Base-by-base conservation (phyloP, 73 alveolate species). In the Effrenium voratum region DNA sequence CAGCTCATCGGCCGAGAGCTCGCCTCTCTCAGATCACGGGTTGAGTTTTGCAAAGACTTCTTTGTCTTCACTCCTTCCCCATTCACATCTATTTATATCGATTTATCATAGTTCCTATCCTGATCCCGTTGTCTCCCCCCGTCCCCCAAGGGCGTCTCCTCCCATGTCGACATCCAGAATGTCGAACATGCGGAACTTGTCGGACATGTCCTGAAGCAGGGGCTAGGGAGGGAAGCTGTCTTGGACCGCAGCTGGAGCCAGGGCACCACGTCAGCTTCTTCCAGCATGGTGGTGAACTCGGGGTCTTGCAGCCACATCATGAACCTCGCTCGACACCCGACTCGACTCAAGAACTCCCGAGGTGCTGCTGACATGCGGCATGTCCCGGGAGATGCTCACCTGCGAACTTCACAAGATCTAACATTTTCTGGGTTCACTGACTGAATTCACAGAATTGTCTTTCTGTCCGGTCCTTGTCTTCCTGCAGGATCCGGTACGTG, bases 101-200 rank as follows among this genome's bases (percentile, higher is more conserved):
- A n/a, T n/a, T n/a, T n/a, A n/a, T n/a, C n/a, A n/a, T n/a, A n/a
- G n/a, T n/a, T n/a, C n/a, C n/a, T n/a, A n/a, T n/a, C n/a, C n/a
- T n/a, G n/a, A n/a, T n/a, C n/a, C n/a, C n/a, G n/a, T n/a, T n/a
- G n/a, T n/a, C n/a, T n/a, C n/a, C n/a, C n/a, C n/a, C n/a, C n/a
- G n/a, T n/a, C n/a, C n/a, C n/a, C n/a, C n/a, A n/a, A n/a, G n/a
- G n/a, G 30, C 68, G 66, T 24, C 30, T 57, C 97, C 97, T 46
- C 97, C 97, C 97, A 90, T 90, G 66, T 90, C 97, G 52, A 90
- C 97, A 36, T 90, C 97, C 88, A 90, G 68, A 43, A 90, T 90
- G 87, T 90, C 97, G 50, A 90, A 90, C 97, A 90, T 90, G 57
- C 97, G 97, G 52, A 90, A 90, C 55, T 90, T 90, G 97, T 90